These are phyloP conservation scores for Pseudogymnoascus sp. DNA, from an alignment of 2,329 filamentous ascomycete genomes.

Conservation along the genomic window DNA sequence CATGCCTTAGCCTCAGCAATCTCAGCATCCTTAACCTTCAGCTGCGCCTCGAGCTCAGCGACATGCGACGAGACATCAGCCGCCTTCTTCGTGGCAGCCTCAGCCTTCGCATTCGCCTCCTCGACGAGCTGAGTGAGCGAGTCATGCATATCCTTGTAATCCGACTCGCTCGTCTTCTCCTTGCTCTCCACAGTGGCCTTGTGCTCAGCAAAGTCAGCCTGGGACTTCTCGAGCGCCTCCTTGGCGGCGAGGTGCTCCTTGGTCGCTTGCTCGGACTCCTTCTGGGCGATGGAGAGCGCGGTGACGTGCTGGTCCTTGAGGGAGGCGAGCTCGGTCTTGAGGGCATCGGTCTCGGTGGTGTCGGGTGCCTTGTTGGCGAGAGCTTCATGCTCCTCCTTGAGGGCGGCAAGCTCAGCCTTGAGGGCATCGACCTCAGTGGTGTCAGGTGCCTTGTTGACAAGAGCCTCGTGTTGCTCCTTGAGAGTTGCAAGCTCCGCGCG, in stretches of 20 bases:
- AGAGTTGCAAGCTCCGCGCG: conserved; percentile 28
- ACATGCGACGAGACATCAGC: background rate
- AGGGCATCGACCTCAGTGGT: conserved; percentile 45
- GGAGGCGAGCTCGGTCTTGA: conserved; percentile 46
- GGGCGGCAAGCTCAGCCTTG: conserved; percentile 53
- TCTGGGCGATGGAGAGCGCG: conserved; percentile 32
- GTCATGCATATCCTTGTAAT: conserved; percentile 59
- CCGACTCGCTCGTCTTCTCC: conserved; percentile 50
- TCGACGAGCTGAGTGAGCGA: conserved; percentile 55
- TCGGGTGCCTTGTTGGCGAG: conserved; percentile 50
- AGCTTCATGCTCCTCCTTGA: conserved; percentile 37
- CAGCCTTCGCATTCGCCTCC: conserved; percentile 39
- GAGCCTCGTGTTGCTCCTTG: conserved; percentile 37
- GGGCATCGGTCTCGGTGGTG: conserved; percentile 47
- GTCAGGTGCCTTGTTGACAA: conserved; percentile 47
- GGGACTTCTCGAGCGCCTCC: conserved; percentile 36
- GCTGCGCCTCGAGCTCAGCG: conserved; percentile 23
- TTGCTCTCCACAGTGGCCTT: conserved; percentile 46
- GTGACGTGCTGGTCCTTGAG: conserved; percentile 45
- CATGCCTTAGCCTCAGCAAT: conserved; percentile 54
- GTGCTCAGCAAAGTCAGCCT: conserved; percentile 49
- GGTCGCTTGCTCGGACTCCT: conserved; percentile 31
- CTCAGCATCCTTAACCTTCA: conserved; percentile 53
- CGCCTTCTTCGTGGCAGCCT: conserved; percentile 29
- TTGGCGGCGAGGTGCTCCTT: conserved; percentile 35